A percentile compares a stretch with the other conserved stretches of the same genome.
Evolutionary conservation across 179 eudicot species (phyloP).

Genomic region (Beta macrorhiza): DNA sequence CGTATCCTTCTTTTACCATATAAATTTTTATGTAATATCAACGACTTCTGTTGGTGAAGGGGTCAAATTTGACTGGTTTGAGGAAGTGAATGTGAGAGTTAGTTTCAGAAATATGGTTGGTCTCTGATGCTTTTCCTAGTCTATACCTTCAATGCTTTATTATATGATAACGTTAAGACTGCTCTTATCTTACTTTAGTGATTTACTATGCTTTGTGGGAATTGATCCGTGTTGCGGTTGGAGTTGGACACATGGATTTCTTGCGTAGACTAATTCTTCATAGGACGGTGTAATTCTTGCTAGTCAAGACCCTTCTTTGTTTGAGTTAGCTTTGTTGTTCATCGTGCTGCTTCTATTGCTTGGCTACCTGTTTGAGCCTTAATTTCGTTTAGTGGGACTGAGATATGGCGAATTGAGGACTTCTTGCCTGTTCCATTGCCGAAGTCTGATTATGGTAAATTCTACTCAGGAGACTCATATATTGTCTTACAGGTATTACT

Average conservation of each 20-base stretch:
- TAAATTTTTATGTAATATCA: background rate
- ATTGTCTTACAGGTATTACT: slow-evolving; percentile 70
- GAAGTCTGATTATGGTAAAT: slow-evolving; percentile 86
- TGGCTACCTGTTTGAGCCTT: slow-evolving; percentile 39
- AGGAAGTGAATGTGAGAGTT: background rate
- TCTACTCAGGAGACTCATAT: slow-evolving; percentile 88
- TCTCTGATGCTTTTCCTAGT: background rate
- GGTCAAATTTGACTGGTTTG: background rate
- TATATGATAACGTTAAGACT: background rate
- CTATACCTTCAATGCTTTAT: background rate
- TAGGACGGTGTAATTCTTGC: background rate
- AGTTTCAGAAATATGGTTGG: background rate
- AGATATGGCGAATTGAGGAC: slow-evolving; percentile 96
- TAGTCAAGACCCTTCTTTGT: background rate
- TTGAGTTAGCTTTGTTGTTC: background rate
- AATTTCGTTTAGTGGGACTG: slow-evolving; percentile 77
- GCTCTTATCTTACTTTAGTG: background rate
- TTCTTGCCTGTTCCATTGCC: slow-evolving; percentile 86
- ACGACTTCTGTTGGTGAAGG: background rate
- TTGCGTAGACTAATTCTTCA: background rate
- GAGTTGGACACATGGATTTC: background rate
- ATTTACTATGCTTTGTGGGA: background rate
- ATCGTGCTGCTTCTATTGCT: background rate
- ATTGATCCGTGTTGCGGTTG: background rate
- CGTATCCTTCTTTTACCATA: slow-evolving; percentile 60